Conservation (phyloP, 2,329 filamentous ascomycete species). For the Cercospora sojina region DNA sequence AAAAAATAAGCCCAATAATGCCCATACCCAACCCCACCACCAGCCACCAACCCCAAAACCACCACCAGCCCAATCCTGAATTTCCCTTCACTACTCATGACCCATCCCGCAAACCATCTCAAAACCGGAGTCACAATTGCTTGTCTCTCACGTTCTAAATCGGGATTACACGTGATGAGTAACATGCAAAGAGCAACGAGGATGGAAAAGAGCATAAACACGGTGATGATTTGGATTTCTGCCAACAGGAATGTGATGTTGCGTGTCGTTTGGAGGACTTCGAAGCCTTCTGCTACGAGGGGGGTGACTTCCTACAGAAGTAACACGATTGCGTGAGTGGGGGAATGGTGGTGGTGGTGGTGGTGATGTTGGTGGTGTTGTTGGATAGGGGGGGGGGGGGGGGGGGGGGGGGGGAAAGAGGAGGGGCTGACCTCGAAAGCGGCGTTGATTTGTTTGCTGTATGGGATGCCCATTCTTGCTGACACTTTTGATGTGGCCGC, state of each 20-base stretch:
- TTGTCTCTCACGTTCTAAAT: conserved; percentile 46
- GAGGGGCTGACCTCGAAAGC: conserved; percentile 43
- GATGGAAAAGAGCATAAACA: conserved; percentile 44
- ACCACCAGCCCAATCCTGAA: conserved; percentile 3
- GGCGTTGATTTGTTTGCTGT: conserved; percentile 52
- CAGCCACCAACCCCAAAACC: background rate
- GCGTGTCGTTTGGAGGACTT: conserved; percentile 51
- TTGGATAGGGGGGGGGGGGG: no score
- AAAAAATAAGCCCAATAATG: conserved; percentile 24
- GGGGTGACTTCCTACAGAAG: conserved; percentile 53
- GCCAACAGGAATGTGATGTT: conserved; percentile 52
- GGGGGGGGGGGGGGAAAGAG: no score
- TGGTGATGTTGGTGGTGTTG: no score
- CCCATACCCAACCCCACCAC: conserved; percentile 12
- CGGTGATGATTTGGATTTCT: conserved; percentile 49
- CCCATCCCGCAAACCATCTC: conserved; percentile 34
- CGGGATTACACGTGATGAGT: conserved; percentile 50
- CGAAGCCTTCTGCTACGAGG: conserved; percentile 51
- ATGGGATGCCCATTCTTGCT: conserved; percentile 52
- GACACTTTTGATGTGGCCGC: background rate
- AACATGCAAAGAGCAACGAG: conserved; percentile 42
- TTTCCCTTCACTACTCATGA: conserved; percentile 22
- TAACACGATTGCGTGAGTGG: no score
- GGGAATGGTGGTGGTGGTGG: no score
- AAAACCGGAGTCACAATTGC: conserved; percentile 47